Evolutionary conservation across 2,329 filamentous ascomycete species (phyloP), one percentile per base, ranked within the genome.

Genomic region (Phyllosticta citrichinensis): DNA sequence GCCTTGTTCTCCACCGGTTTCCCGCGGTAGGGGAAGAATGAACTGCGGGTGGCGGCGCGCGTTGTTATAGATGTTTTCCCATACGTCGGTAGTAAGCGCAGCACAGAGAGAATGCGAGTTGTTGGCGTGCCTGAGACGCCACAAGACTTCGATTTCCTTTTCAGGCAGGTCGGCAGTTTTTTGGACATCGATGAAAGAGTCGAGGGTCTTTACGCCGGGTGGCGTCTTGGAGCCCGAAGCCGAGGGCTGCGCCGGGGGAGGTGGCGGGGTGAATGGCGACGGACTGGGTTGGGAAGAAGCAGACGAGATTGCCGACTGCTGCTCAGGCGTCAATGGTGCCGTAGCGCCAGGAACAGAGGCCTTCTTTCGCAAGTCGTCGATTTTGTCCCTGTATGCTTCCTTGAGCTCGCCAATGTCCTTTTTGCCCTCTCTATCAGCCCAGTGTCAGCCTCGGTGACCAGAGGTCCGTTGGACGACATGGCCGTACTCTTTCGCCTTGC

Each of bases 91-190:
- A 0, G 91, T 87, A 61, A 99, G 86, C 55, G 85, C 81, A 27
- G 94, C 95, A 76, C 90, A 95, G n/a, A 99, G 83, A 12, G 87
- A 88, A 64, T 85, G 81, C 0, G 86, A 78, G 65, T 88, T 85
- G 17, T 81, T 75, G 51, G 91, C 87, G 77, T 97, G 90, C 57
- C 90, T 88, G 25, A 96, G 83, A 24, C 93, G 89, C 94, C 94
- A 99, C 67, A 97, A 82, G 33, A 87, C 84, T 68, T 91, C 87
- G 61, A 99, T 87, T 73, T 97, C 92, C 72, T 90, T 87, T 19
- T 83, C 77, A 0, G 92, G 88, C 3, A 97, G 85, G 54, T 77
- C 73, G 58, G 83, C 81, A 60, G 85, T 85, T 73, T 97, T 97
- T 63, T 85, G 79, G 56, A 97, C 79, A 76, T 97, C 88, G 68